Percentiles rank a stretch among this genome's conserved stretches.
phyloP scores from a whole-genome alignment of 352 stramenopile species.

The Elongisporangium anandrum region DNA sequence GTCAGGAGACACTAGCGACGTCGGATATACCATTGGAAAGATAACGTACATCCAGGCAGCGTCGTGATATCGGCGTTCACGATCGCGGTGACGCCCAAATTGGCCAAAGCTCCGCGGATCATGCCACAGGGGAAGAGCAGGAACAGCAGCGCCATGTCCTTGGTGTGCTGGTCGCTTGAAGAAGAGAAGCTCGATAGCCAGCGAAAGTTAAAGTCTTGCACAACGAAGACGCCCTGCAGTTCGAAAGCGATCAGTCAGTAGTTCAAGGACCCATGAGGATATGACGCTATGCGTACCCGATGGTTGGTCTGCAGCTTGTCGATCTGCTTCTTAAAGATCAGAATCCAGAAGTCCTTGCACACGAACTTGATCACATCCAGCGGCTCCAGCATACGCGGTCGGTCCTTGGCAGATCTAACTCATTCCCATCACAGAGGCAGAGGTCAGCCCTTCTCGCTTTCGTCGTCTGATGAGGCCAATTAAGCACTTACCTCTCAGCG shows the following conservation, averaged over 20 bases:
- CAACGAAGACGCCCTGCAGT: constrained; percentile 86
- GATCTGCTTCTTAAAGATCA: constrained; percentile 98
- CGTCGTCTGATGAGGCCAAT: not conserved
- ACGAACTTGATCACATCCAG: constrained; percentile 98
- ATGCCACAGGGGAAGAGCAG: constrained; percentile 95
- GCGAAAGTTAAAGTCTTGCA: constrained; percentile 94
- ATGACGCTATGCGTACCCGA: constrained; percentile 48
- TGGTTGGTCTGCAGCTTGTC: constrained; percentile 99
- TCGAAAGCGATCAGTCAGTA: not conserved
- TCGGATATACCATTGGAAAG: not conserved
- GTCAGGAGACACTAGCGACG: no score
- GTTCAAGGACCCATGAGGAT: not conserved
- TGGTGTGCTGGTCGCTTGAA: constrained; percentile 70
- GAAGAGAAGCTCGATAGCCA: constrained; percentile 88
- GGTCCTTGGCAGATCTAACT: constrained; percentile 52
- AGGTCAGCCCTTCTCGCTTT: not conserved
- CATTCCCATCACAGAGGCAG: not conserved
- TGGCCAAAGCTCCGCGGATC: constrained; percentile 92
- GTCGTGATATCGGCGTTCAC: constrained; percentile 93
- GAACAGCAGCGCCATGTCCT: constrained; percentile 91
- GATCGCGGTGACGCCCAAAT: constrained; percentile 93
- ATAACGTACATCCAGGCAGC: constrained; percentile 86
- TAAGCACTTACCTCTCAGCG: constrained; percentile 43
- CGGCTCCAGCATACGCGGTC: constrained; percentile 78
- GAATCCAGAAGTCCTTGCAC: constrained; percentile 98